Base-by-base conservation (phyloP, 1,284 basidiomycete genomes). In the Ceratobasidium sp. region DNA sequence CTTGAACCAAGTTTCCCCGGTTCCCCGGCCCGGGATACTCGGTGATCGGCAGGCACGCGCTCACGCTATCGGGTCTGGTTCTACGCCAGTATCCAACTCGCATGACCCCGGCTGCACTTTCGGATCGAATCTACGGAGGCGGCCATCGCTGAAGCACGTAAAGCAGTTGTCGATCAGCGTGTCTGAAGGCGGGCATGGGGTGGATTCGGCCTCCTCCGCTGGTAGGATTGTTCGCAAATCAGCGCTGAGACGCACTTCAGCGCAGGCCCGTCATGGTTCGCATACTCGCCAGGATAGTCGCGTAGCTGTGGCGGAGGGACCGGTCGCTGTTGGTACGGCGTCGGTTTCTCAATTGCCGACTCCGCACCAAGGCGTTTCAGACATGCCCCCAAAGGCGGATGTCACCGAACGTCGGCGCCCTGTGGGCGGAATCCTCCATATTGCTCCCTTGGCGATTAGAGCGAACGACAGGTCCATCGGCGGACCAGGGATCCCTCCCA, bases 201-300 rank as follows among this genome's bases (percentile, higher is more conserved):
- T 13, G 41, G 46, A 48, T 34, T 29, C 41, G 37, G 7, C 11
- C 19, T 19, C 62, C 0, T 64, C 62, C 27, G 41, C n/a, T 24
- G 62, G 13, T 39, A 46, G 29, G 43, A 22, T 49, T 41, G 41
- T 56, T 19, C 51, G 51, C 11, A 72, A 72, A 29, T 72, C 68
- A 4, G 68, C 56, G 3, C 24, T 72, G 56, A 72, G 61, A 34
- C 31, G 46, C 16, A 24, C 39, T 22, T 34, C 68, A 11, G 51
- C 48, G 27, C 68, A 48, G 46, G 51, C 27, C 31, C 68, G 34
- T 1, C 54, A 27, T 13, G 13, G 5, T 31, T 27, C 54, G 9
- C 53, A 46, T 11, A 2, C 39, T 19, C 5, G 14, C 24, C 66
- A 31, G 29, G 66, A 39, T 24, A 59, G 59, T 46, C 59, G 39